Evolutionary conservation across 108 stramenopile species (phyloP), one percentile per base, ranked within the genome.

Genomic region (Epithemia pelagica): DNA sequence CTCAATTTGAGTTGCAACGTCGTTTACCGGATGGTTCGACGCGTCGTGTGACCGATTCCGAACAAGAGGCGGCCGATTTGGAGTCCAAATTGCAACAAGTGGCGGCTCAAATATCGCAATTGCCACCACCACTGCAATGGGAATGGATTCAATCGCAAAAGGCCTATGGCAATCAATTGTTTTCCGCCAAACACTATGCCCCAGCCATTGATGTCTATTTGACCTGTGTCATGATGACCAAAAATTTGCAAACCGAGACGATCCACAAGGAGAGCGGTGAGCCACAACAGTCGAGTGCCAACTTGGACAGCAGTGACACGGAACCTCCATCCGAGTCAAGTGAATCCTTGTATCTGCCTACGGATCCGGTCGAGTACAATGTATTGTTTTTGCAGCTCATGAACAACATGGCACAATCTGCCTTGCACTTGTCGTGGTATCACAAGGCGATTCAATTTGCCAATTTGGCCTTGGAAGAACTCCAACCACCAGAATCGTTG

Each of bases 161-260:
- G 52, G 54, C 52, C 20, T 63, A 69, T 23, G 92, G 89, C 23
- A 94, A 94, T 73, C 32, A 57, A 52, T 72, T 88, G 20, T 91
- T 83, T 71, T 59, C 66, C 1, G 25, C 58, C 1, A 75, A 82
- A 21, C 77, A 88, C 0, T 94, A 87, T 58, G 65, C 58, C 59
- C 80, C 80, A 19, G 93, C 93, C 21, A 91, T 94, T 81, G 90
- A 94, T 64, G 78, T 91, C 19, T 94, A 94, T 67, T 76, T 91
- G 68, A 91, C 93, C 5, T 89, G 88, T 69, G 68, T 94, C 28
- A 87, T 93, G 37, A 46, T 46, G 37, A 46, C 37, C 10, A 5
- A 46, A 46, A 22, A 87, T 46, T 46, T 46, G 15, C 37, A 46
- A 46, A 46, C 37, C 5, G 15, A 46, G 37, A 46, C 5, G 37